phyloP scores from a whole-genome alignment of 208 protist species.

The Acanthamoeba triangularis region DNA sequence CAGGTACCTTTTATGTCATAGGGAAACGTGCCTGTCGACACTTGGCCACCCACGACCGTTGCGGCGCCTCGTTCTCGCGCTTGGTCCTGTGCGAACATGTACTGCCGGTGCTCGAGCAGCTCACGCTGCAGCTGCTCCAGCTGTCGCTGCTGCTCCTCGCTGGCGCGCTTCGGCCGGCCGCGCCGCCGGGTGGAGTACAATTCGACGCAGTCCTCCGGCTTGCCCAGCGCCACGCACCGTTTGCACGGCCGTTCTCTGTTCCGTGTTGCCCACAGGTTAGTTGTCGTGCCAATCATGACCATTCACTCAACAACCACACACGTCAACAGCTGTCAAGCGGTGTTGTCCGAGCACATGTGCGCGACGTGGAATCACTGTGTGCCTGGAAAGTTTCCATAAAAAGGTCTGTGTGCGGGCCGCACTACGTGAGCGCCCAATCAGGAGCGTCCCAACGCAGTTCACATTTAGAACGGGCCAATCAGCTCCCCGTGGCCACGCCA shows the following conservation, averaged over 20 bases:
- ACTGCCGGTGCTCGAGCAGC: background rate
- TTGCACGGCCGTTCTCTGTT: constrained; percentile 26
- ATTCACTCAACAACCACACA: too few species aligned
- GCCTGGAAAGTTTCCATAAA: background rate
- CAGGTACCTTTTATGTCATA: too few species aligned
- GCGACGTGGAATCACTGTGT: too few species aligned
- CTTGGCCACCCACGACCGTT: too few species aligned
- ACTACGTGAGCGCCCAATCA: background rate
- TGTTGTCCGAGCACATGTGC: too few species aligned
- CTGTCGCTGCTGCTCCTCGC: background rate
- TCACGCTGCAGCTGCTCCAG: background rate
- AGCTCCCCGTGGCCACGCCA: background rate
- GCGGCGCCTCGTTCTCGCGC: background rate
- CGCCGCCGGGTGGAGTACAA: background rate
- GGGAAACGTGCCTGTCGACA: background rate
- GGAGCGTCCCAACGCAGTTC: background rate
- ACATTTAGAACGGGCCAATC: background rate
- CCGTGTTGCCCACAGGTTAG: background rate
- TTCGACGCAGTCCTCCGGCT: background rate
- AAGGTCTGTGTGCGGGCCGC: background rate
- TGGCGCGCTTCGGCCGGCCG: background rate
- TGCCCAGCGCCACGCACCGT: background rate
- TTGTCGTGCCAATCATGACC: background rate
- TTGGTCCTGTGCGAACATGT: constrained; percentile 8
- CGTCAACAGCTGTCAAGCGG: too few species aligned